Conservation (phyloP, 139 green algal genomes). For the Chlamydomonas sphaeroides region DNA sequence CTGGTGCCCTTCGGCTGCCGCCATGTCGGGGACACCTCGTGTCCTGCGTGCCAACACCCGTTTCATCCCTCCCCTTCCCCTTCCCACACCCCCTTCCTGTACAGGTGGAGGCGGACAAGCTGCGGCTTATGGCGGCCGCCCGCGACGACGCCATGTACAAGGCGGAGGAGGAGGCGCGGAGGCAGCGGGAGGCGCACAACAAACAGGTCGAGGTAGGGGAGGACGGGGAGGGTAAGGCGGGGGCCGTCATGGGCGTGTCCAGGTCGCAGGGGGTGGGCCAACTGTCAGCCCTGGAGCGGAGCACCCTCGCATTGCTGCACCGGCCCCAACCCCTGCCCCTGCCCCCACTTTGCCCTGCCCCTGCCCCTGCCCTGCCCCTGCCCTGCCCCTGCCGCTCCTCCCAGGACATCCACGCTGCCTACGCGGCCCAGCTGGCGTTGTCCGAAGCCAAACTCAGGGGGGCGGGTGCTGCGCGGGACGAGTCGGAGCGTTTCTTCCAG, state of each 20-base stretch:
- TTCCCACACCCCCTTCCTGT: neutral
- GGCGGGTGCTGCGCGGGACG: neutral
- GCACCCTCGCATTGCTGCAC: neutral
- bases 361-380: neutral
- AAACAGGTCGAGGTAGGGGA: conserved; percentile 35
- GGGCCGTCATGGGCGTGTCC: neutral
- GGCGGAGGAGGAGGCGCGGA: conserved; percentile 50
- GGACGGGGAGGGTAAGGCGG: neutral
- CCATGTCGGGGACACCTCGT: too few relatives aligned
- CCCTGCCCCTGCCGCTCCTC: too few relatives aligned
- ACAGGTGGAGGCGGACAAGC: neutral
- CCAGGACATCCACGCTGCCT: neutral
- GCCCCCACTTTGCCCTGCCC: too few relatives aligned
- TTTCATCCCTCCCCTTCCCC: neutral
- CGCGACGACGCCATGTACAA: conserved; percentile 54
- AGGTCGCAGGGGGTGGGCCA: neutral
- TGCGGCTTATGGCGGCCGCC: conserved; percentile 13
- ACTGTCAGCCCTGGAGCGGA: neutral
- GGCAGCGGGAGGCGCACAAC: conserved; percentile 17
- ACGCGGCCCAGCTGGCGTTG: neutral
- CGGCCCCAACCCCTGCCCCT: neutral
- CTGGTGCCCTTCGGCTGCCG: too few relatives aligned
- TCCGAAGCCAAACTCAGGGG: neutral
- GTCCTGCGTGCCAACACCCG: too few relatives aligned
- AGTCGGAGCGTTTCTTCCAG: conserved; percentile 44